Evolutionary conservation across 2,329 filamentous ascomycete genomes (phyloP).

Genomic region (Fusarium oxysporum): DNA sequence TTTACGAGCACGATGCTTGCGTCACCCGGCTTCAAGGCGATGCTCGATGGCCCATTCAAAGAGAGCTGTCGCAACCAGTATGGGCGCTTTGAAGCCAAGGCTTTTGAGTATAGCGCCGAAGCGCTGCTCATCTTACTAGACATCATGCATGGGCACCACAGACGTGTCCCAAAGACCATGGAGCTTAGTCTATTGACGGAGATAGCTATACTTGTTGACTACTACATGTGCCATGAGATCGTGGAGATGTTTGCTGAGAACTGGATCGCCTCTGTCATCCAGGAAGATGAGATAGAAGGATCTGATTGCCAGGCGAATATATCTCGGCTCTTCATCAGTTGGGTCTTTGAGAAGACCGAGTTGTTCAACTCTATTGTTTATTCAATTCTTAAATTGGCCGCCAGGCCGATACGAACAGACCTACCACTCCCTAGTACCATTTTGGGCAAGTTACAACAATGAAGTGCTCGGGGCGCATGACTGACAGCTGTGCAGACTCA

Average conservation of each 20-base stretch:
- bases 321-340: accelerated
- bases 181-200: constrained; percentile 28
- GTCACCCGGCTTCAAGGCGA: background rate
- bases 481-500: background rate
- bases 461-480: background rate
- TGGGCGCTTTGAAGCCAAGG: background rate
- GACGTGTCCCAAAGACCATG: constrained; percentile 20
- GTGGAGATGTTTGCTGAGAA: background rate
- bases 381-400: accelerated
- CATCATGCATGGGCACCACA: constrained; percentile 41
- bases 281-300: accelerated
- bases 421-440: accelerated
- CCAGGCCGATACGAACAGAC: accelerated
- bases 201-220: constrained; percentile 43
- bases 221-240: constrained; percentile 42
- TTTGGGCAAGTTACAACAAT: background rate
- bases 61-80: accelerated
- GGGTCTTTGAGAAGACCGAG: accelerated
- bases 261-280: accelerated
- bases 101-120: constrained; percentile 26
- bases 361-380: background rate
- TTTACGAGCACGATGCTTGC: background rate
- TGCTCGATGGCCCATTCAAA: background rate
- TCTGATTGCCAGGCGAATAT: accelerated
- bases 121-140: constrained; percentile 40